Conservation (phyloP, 192 early-diverging fungal genomes). For the Dissophora ornata region DNA sequence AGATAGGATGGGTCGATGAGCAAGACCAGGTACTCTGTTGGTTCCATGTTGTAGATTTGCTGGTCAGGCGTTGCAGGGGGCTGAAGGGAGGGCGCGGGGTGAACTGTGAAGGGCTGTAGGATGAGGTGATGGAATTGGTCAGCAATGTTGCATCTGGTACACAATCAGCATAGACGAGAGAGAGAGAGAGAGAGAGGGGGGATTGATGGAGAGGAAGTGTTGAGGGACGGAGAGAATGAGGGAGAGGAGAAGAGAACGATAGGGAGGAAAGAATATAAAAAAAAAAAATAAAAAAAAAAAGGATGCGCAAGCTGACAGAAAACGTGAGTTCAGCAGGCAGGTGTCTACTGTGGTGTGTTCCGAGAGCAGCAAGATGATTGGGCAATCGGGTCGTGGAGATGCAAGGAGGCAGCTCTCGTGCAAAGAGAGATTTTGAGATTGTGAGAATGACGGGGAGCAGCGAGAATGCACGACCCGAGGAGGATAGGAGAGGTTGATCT, state of each 20-base stretch:
- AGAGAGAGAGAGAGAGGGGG: not conserved
- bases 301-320: not conserved
- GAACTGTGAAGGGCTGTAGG: not conserved
- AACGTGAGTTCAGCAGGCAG: not conserved
- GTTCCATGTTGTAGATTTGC: constrained; percentile 17
- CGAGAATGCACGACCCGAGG: too few relatives aligned
- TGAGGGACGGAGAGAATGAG: not conserved
- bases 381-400: too few relatives aligned
- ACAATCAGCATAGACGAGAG: not conserved
- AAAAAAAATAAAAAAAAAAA: not conserved
- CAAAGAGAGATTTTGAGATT: too few relatives aligned
- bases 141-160: not conserved
- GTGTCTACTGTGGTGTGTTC: too few relatives aligned
- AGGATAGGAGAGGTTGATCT: too few relatives aligned
- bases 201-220: not conserved
- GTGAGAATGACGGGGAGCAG: too few relatives aligned
- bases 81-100: not conserved
- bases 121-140: not conserved
- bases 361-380: too few relatives aligned
- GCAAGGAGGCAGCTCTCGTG: too few relatives aligned
- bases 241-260: not conserved
- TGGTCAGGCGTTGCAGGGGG: not conserved
- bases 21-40: constrained; percentile 29
- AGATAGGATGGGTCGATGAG: constrained; percentile 15
- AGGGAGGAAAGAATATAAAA: not conserved